These are phyloP conservation scores for Suillus lakei DNA, from an alignment of 768 basidiomycete species.

Conservation along the genomic window DNA sequence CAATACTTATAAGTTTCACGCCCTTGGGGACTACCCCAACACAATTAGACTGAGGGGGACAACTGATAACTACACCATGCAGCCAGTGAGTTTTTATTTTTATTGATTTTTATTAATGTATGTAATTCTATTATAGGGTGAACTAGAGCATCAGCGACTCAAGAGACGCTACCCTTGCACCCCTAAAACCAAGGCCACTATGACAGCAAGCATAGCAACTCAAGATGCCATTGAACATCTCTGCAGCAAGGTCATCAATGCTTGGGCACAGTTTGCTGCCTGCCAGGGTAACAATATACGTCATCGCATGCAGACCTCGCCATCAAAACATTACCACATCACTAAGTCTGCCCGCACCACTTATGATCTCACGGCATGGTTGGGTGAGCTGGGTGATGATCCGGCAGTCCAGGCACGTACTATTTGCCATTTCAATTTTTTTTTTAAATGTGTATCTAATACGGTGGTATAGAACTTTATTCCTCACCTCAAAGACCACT, in stretches of 20 bases:
- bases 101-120: too few relatives aligned
- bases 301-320: neutral
- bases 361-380: conserved; percentile 18
- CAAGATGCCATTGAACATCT: too few relatives aligned
- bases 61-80: conserved; percentile 41
- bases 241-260: too few relatives aligned
- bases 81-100: conserved; percentile 8
- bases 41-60: conserved; percentile 29
- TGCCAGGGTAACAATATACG: neutral
- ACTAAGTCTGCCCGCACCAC: conserved; percentile 16
- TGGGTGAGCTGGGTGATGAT: conserved; percentile 21
- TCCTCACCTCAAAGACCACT: conserved; percentile 16
- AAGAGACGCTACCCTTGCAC: too few relatives aligned
- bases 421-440: too few relatives aligned
- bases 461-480: conserved; percentile 34
- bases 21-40: conserved; percentile 15
- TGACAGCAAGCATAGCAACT: too few relatives aligned
- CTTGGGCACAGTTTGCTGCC: neutral
- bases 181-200: too few relatives aligned
- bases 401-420: conserved; percentile 27
- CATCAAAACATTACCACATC: conserved; percentile 25
- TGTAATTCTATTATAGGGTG: too few relatives aligned
- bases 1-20: conserved; percentile 15
- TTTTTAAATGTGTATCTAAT: neutral
- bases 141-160: too few relatives aligned